Base-by-base conservation (phyloP, 495 filamentous ascomycete genomes). In the Pyrenula massariospora region DNA sequence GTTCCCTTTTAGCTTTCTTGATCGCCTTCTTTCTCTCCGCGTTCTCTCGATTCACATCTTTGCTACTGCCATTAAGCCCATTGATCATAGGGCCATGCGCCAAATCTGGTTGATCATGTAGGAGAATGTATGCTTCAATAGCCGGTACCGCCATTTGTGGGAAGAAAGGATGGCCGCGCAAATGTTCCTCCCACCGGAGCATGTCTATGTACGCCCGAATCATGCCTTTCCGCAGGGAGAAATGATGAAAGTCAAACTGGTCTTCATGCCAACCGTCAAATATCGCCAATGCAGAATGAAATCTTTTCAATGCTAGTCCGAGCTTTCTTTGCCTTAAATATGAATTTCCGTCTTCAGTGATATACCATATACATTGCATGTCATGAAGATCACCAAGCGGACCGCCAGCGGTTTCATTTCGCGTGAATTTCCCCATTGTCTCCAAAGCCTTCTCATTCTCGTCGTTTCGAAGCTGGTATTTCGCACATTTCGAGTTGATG, bases 261-360 rank as follows among this genome's bases (percentile, higher is more conserved):
- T 99, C 93, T 61, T 99, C 93, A 60, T 94, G 85, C 93, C 93
- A 99, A 48, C 87, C 83, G 24, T 96, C 92, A 62, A 99, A 97
- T 57, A 97, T 91, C 70, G 92, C 89, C 68, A 83, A 85, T 54
- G 95, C 80, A 1, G 86, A 77, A 57, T 87, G 84, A 65, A 93
- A 91, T 31, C 93, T 83, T 73, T 99, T 99, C 48, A 99, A 75
- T 1, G 94, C 91, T 58, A 96, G 79, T 1, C 84, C 88, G 50
- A 89, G 71, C 62, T 91, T 89, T 60, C 83, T 83, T 67, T 91
- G 88, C 22, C 93, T 86, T 54, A 87, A 70, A 67, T 92, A 93
- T 0, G 92, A 81, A 71, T 96, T 88, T 24, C 89, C 93, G 68
- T 97, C 94, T 70, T 99, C 93, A 21, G 88, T 92, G 60, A 97